Percentiles rank a stretch among this genome's conserved stretches.
Conservation (phyloP, 2,329 filamentous ascomycete genomes). For the Clonostachys solani region DNA sequence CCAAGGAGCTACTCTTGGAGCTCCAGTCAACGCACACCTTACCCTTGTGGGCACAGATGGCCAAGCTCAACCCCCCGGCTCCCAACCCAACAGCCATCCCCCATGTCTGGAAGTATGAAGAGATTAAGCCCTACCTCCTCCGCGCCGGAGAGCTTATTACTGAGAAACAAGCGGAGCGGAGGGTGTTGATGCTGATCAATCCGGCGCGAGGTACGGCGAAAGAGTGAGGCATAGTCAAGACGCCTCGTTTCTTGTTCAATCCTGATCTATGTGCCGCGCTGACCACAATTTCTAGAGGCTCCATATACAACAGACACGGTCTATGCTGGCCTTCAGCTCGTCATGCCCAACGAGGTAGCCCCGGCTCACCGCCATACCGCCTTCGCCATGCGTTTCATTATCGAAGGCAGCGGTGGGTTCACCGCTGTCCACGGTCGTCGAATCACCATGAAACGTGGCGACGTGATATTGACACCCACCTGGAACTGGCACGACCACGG, state of each 20-base stretch:
- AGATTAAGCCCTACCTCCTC: conserved; percentile 25
- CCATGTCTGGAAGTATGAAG: conserved; percentile 29
- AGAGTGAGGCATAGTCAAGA: no score
- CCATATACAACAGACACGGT: conserved; percentile 51
- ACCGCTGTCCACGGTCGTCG: conserved; percentile 47
- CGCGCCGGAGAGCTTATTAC: conserved; percentile 26
- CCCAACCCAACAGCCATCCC: conserved; percentile 38
- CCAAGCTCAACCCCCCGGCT: conserved; percentile 3
- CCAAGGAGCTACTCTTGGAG: no score
- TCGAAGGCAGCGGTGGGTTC: conserved; percentile 48
- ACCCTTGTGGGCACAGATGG: no score
- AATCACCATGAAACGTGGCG: conserved; percentile 42
- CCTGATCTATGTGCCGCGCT: neutral
- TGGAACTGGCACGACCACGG: conserved; percentile 2
- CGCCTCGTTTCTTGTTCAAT: no score
- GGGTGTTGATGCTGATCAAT: conserved; percentile 36
- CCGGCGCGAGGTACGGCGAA: conserved; percentile 9
- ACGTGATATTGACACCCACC: conserved; percentile 48
- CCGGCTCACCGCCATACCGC: conserved; percentile 47
- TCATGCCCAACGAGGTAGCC: conserved; percentile 47
- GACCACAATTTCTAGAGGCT: conserved; percentile 23
- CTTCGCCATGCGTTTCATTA: conserved; percentile 51
- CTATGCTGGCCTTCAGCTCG: conserved; percentile 49
- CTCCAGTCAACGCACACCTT: no score
- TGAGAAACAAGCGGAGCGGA: conserved; percentile 32